A percentile compares a stretch with the other conserved stretches of the same genome.
phyloP scores from a whole-genome alignment of 352 stramenopile genomes.

The Peronospora belbahrii region DNA sequence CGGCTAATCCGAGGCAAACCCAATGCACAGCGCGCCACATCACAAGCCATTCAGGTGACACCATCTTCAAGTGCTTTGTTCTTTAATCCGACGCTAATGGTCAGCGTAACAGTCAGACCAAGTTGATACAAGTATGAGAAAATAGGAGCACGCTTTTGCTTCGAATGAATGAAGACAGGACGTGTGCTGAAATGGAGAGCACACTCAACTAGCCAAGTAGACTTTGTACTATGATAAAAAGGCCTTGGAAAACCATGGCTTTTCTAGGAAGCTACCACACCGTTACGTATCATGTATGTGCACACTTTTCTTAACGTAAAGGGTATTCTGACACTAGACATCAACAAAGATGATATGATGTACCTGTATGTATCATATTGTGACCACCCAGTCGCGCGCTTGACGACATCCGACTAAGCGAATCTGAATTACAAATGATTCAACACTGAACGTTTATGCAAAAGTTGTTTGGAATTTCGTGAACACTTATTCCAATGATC shows the following conservation, averaged over 20 bases:
- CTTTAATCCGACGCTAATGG: neutral
- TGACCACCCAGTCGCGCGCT: no score
- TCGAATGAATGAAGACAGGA: neutral
- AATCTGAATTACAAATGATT: no score
- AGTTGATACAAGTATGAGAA: neutral
- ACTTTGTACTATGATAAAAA: neutral
- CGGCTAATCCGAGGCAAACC: slow-evolving; percentile 32
- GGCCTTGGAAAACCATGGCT: neutral
- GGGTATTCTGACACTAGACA: no score
- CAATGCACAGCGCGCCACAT: slow-evolving; percentile 46
- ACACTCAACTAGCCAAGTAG: neutral
- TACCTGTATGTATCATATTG: neutral
- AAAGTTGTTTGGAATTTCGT: no score
- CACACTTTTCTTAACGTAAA: no score
- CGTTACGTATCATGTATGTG: neutral
- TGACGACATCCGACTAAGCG: neutral
- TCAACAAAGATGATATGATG: no score
- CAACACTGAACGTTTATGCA: no score
- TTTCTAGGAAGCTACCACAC: neutral
- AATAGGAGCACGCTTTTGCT: neutral
- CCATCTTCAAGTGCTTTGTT: neutral
- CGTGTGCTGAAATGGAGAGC: neutral
- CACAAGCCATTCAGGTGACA: slow-evolving; percentile 26
- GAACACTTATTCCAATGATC: no score
- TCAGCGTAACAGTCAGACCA: slow-evolving; percentile 5